Evolutionary conservation across 345 rosid genomes (phyloP).

Genomic region (Rhodamnia argentea): DNA sequence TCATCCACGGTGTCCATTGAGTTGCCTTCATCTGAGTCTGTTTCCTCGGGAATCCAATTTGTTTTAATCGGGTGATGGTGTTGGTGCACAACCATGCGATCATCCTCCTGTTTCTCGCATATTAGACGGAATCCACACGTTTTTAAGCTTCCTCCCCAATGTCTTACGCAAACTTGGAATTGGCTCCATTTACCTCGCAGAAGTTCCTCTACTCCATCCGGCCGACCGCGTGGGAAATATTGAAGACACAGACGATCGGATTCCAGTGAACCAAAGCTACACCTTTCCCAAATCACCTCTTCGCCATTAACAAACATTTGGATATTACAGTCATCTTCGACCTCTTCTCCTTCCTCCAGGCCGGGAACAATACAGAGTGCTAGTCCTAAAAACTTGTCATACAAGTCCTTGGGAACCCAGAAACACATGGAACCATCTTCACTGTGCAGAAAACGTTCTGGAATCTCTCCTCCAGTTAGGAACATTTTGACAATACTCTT

Average conservation of each 20-base stretch:
- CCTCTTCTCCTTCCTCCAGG: too few species aligned
- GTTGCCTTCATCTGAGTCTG: not conserved
- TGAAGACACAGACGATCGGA: not conserved
- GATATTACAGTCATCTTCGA: rapidly evolving
- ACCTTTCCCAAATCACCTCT: too few species aligned
- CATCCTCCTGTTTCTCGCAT: not conserved
- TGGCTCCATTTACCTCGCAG: not conserved
- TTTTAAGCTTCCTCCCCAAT: rapidly evolving
- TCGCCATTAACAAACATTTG: too few species aligned
- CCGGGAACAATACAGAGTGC: too few species aligned
- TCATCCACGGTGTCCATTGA: not conserved
- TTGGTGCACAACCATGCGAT: too few species aligned
- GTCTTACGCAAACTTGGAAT: not conserved
- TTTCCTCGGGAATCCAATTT: rapidly evolving
- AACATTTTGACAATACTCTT: not conserved
- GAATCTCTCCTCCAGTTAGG: not conserved
- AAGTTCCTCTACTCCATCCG: not conserved
- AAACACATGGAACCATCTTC: too few species aligned
- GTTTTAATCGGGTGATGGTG: too few species aligned
- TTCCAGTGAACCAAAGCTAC: too few species aligned
- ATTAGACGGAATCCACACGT: not conserved
- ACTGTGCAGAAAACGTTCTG: not conserved
- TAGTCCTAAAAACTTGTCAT: not conserved
- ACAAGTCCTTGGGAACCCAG: not conserved
- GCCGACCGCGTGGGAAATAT: rapidly evolving